Evolutionary conservation across 768 basidiomycete species (phyloP).

Genomic region (Mycena leptocephala): DNA sequence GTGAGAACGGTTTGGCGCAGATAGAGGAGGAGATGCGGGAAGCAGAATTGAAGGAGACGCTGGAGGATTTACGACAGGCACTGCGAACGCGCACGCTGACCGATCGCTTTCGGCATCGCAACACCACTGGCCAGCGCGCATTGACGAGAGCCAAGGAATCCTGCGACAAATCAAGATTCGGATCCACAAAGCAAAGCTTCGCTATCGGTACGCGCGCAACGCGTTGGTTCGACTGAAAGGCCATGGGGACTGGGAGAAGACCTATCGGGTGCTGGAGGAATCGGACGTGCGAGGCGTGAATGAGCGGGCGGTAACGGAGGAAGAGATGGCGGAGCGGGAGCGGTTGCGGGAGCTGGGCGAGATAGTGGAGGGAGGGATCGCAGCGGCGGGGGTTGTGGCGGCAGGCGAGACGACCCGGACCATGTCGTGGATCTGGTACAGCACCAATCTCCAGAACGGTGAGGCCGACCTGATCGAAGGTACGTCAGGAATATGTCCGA

Average conservation of each 20-base stretch:
- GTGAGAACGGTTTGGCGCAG: not conserved
- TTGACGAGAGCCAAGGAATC: no score
- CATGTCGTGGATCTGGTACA: not conserved
- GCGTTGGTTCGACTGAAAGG: not conserved
- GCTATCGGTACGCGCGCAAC: not conserved
- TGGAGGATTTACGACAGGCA: not conserved
- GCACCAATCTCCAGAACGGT: not conserved
- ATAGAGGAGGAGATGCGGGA: slow-evolving; percentile 9
- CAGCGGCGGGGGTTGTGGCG: not conserved
- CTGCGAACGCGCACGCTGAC: not conserved
- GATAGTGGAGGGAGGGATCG: not conserved
- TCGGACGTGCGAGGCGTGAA: not conserved
- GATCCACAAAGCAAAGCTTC: no score
- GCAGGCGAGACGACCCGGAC: not conserved
- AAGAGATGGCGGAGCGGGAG: not conserved
- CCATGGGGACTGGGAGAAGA: not conserved
- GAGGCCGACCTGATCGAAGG: not conserved
- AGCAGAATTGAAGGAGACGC: not conserved
- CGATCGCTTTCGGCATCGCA: not conserved
- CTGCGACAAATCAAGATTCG: no score
- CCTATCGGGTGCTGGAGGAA: not conserved
- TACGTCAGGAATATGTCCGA: no score
- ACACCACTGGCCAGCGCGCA: not conserved
- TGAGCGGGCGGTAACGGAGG: not conserved
- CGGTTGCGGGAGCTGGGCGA: not conserved